Evolutionary conservation across 768 basidiomycete genomes (phyloP).

Genomic region (Boletus subparvulus): DNA sequence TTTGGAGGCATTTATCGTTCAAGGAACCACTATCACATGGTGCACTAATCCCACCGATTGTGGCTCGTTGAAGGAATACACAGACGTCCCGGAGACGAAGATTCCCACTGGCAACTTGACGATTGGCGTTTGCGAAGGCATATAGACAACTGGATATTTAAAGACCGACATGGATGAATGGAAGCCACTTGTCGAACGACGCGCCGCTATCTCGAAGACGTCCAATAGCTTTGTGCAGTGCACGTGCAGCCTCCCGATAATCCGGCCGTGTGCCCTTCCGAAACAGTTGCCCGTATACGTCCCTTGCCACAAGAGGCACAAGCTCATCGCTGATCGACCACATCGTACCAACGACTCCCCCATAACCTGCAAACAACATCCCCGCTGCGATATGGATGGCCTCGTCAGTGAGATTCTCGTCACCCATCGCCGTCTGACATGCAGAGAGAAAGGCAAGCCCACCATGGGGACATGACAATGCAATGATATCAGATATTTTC

Average conservation of each 20-base stretch:
- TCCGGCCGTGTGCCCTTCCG: neutral
- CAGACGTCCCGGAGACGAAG: too few species aligned
- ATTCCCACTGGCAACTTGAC: too few species aligned
- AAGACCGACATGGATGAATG: neutral
- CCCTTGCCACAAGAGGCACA: neutral
- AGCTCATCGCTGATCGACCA: constrained; percentile 38
- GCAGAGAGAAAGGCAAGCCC: constrained; percentile 45
- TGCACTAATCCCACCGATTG: too few species aligned
- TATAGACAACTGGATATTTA: too few species aligned
- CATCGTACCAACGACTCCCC: constrained; percentile 41
- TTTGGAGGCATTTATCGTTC: too few species aligned
- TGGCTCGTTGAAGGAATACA: too few species aligned
- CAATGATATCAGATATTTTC: neutral
- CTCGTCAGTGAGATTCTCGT: too few species aligned
- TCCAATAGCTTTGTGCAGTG: neutral
- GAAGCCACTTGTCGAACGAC: neutral
- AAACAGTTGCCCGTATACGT: neutral
- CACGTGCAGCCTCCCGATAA: neutral
- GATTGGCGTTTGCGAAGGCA: too few species aligned
- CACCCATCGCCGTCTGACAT: constrained; percentile 32
- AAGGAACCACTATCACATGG: too few species aligned
- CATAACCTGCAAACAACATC: constrained; percentile 33
- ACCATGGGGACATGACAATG: constrained; percentile 7
- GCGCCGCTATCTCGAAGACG: neutral
- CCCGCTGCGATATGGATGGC: constrained; percentile 17